These are phyloP conservation scores for Psilocybe azurescens DNA, from an alignment of 768 basidiomycete species.

Conservation along the genomic window DNA sequence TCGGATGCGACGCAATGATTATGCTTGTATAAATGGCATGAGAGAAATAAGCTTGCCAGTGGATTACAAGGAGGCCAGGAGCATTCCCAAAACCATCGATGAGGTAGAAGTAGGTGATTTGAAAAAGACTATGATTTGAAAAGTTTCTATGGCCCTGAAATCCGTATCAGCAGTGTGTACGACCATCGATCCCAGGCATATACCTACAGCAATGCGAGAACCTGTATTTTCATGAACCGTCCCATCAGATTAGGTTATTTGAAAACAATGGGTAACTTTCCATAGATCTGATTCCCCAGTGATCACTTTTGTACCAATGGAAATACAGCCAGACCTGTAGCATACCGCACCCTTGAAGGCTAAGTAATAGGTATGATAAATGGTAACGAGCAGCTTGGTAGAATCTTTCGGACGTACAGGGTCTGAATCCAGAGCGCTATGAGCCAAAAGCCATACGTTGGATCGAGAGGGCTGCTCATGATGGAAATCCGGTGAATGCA, in stretches of 20 bases:
- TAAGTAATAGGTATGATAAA: neutral
- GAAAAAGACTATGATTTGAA: slow-evolving; percentile 23
- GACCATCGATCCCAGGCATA: neutral
- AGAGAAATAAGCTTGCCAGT: neutral
- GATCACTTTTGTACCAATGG: slow-evolving; percentile 9
- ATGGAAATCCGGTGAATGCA: too few species aligned
- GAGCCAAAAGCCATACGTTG: too few species aligned
- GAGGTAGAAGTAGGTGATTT: slow-evolving; percentile 22
- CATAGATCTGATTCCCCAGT: neutral
- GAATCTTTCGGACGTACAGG: too few species aligned
- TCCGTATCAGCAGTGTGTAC: neutral
- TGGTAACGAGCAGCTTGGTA: too few species aligned
- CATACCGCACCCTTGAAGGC: slow-evolving; percentile 11
- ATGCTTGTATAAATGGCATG: neutral
- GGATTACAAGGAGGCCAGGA: neutral
- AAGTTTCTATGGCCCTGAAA: slow-evolving; percentile 21
- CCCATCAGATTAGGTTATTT: neutral
- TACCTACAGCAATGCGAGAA: neutral
- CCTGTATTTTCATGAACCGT: neutral
- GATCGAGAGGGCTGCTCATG: too few species aligned
- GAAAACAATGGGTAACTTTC: neutral
- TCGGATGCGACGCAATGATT: neutral
- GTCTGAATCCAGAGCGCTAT: too few species aligned
- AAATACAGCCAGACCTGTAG: slow-evolving; percentile 12
- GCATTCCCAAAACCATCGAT: slow-evolving; percentile 27